phyloP scores from a whole-genome alignment of 768 basidiomycete genomes.

The Tubosaeta sp. region DNA sequence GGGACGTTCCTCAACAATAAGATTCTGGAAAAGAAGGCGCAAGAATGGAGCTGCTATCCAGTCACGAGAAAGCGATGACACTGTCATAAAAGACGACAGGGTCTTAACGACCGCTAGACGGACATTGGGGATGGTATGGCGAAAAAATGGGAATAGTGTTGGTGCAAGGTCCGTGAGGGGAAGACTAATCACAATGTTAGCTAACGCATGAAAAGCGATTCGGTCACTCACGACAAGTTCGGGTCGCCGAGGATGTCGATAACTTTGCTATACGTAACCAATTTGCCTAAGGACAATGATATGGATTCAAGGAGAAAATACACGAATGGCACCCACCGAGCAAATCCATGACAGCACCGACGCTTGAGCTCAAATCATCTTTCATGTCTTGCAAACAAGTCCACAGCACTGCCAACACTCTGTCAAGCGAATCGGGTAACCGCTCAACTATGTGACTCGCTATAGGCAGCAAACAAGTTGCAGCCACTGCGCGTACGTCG shows the following conservation, averaged over 20 bases:
- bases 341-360: constrained; percentile 96
- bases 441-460: constrained; percentile 73
- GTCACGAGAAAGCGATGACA: constrained; percentile 64
- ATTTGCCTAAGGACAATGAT: constrained; percentile 52
- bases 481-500: constrained; percentile 94
- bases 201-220: background rate
- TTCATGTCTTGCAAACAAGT: constrained; percentile 87
- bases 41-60: constrained; percentile 82
- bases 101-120: constrained; percentile 91
- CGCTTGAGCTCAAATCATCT: constrained; percentile 94
- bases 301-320: constrained; percentile 1
- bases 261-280: constrained; percentile 75
- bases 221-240: constrained; percentile 58
- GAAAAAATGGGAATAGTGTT: constrained; percentile 92
- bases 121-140: constrained; percentile 92
- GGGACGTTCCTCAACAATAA: constrained; percentile 82
- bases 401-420: constrained; percentile 85
- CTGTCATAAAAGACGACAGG: constrained; percentile 79
- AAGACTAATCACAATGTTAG: constrained; percentile 41
- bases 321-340: constrained; percentile 52
- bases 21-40: constrained; percentile 87
- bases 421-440: constrained; percentile 65
- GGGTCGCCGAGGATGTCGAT: constrained; percentile 71
- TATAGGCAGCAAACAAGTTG: constrained; percentile 88
- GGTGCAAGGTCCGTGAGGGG: constrained; percentile 81